Evolutionary conservation across 2,329 filamentous ascomycete species (phyloP), one percentile per base, ranked within the genome.

Genomic region (Pezicula neosporulosa): DNA sequence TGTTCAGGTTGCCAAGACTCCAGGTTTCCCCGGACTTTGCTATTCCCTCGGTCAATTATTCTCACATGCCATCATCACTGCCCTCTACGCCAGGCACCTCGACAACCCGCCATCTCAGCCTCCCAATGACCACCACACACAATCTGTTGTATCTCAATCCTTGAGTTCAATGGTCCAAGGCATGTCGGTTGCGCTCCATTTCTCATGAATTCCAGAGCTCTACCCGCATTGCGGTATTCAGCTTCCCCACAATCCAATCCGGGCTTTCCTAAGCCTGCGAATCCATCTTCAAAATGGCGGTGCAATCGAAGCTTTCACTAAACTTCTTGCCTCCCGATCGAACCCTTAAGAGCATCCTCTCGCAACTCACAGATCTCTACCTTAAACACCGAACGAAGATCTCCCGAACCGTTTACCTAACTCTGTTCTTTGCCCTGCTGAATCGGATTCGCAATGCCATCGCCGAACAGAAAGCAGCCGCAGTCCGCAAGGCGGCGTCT

Each of bases 361-460:
- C 82, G 54, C 78, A 85, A 59, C 74, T 95, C 56, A 86, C 86
- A 3, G 70, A 77, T 47, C 78, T 90, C 45, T 96, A 96, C 71
- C 77, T 93, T 56, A 78, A 81, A 56, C 85, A 96, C 71, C 89
- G 91, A 60, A 90, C 85, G 47, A 83, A 83, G 59, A 91, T 96
- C 69, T 93, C 90, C 19, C 86, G 89, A 64, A 84, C 83, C 57
- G 83, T 96, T 60, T 96, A 95, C 75, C 75, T 96, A 56, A 86
- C 90, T 27, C 80, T 97, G 60, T 83, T 93, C 61, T 74, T 93
- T 60, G 85, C 90, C 44, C 82, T 96, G 54, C 77, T 86, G 54
- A 92, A 96, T 69, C 90, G 94, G 63, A 85, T 97, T 49, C 90
- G 92, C 62, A 86, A 90, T 80, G 92, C 93, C 62, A 87, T 97